Evolutionary conservation across 1,284 basidiomycete species (phyloP), one percentile per base, ranked within the genome.

Genomic region (Ganoderma lingzhi): DNA sequence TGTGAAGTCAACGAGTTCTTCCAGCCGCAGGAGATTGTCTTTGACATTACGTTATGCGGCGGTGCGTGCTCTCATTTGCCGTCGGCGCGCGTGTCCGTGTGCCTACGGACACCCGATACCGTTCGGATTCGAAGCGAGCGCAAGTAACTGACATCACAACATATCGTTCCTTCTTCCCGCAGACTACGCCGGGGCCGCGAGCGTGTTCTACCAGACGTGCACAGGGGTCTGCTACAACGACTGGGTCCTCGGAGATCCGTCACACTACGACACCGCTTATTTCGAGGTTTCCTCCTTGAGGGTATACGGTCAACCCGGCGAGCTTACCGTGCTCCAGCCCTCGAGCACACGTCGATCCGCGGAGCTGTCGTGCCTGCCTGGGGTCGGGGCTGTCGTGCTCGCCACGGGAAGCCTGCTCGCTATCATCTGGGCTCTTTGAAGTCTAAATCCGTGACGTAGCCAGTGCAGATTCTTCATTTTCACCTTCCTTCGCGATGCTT

Each of bases 21-120:
- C 79, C 78, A 84, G 59, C 80, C 89, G 0, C 91, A 94, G 76
- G 83, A 87, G 66, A 84, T 94, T 60, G 88, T 93, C 41, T 88
- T 94, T 72, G 88, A 91, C 77, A 93, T 93, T 70, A 92, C 93
- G 1, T 86, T 94, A 14, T 95, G 93, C 72, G 91, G 91, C 75
- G 88, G 88, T 90, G 70, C 71, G 84, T 79, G 41, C 51, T 64
- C 61, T 64, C 61, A n/a, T 59, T 63, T 41, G 48, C 23, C 48
- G n/a, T 51, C 48, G 48, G 48, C 3, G 35, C 58, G 42, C 62
- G 56, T 64, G 58, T 35, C 39, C 51, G 9, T 48, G 51, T 55
- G 19, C 37, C 62, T 28, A 30, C 53, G 32, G 48, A 62, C 62
- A 44, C 58, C 32, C 67, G 58, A 19, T 14, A 58, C 44, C 48